Percentiles rank a stretch among this genome's conserved stretches.
These are phyloP conservation scores for Phoma sp. DNA, from an alignment of 2,329 filamentous ascomycete species.

Conservation along the genomic window DNA sequence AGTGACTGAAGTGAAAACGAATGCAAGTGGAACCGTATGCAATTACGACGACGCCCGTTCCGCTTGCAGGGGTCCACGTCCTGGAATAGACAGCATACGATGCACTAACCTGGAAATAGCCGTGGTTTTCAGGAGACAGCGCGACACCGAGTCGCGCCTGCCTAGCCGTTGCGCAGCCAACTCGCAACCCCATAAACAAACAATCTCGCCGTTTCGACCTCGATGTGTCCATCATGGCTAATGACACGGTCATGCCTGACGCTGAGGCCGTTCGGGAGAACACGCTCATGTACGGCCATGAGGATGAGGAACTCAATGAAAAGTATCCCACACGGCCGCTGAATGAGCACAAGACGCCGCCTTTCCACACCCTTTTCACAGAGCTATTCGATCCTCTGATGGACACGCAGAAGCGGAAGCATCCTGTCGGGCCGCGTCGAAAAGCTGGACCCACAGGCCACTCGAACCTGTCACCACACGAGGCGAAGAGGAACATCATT, in stretches of 20 bases:
- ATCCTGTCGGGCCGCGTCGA: constrained; percentile 60
- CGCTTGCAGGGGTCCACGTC: background rate
- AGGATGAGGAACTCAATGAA: constrained; percentile 53
- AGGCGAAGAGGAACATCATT: constrained; percentile 80
- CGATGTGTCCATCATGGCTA: constrained; percentile 35
- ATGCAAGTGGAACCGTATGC: constrained; percentile 12
- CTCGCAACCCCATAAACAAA: constrained; percentile 6
- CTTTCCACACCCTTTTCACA: constrained; percentile 79
- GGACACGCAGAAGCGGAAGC: constrained; percentile 76
- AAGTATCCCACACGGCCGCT: constrained; percentile 77
- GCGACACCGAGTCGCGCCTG: constrained; percentile 21
- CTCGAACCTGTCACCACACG: constrained; percentile 70
- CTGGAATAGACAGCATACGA: constrained; percentile 1
- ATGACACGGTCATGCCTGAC: constrained; percentile 48
- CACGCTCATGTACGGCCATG: constrained; percentile 56
- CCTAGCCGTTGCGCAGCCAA: constrained; percentile 17
- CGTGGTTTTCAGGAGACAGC: constrained; percentile 20
- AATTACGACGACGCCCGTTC: constrained; percentile 11
- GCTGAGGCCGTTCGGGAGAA: constrained; percentile 55
- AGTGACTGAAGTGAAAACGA: constrained; percentile 7
- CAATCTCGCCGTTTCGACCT: background rate
- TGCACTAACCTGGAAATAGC: too few species aligned
- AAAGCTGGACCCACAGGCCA: constrained; percentile 67
- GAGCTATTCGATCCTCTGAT: constrained; percentile 80
- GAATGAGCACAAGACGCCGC: constrained; percentile 79